These are phyloP conservation scores for Mycena polygramma DNA, from an alignment of 768 basidiomycete genomes.

Conservation along the genomic window DNA sequence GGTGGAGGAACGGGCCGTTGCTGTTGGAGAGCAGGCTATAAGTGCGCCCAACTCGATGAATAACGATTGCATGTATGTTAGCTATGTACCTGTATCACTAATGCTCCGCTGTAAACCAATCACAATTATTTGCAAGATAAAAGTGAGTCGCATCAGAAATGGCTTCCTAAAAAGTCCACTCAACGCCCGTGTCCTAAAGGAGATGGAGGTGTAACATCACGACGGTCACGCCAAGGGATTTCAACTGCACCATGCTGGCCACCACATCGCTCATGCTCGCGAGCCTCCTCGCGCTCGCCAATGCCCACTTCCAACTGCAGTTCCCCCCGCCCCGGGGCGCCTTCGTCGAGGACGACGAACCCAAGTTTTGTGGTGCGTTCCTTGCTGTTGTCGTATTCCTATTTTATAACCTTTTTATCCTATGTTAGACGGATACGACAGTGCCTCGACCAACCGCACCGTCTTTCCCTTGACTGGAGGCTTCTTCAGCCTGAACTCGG, in stretches of 20 bases:
- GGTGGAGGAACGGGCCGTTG: slow-evolving; percentile 70
- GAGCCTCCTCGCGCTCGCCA: slow-evolving; percentile 56
- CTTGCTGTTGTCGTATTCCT: not conserved
- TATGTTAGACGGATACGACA: slow-evolving; percentile 71
- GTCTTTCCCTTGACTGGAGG: not conserved
- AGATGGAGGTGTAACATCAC: not conserved
- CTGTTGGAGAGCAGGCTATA: slow-evolving; percentile 68
- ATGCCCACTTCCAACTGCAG: slow-evolving; percentile 86
- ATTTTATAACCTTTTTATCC: slow-evolving; percentile 17
- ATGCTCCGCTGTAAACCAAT: slow-evolving; percentile 5
- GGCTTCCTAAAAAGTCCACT: not conserved
- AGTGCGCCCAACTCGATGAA: not conserved
- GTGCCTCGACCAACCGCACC: not conserved
- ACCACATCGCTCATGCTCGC: slow-evolving; percentile 51
- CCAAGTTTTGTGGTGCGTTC: slow-evolving; percentile 74
- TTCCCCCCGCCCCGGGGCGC: slow-evolving; percentile 80
- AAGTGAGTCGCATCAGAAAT: no score
- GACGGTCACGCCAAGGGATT: no score
- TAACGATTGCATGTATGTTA: not conserved
- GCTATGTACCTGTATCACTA: not conserved
- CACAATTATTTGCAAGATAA: not conserved
- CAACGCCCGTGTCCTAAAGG: slow-evolving; percentile 1
- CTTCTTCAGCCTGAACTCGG: not conserved
- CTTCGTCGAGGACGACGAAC: slow-evolving; percentile 72
- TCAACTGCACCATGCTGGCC: no score